Percentiles rank a stretch among this genome's conserved stretches.
Conservation (phyloP, 768 basidiomycete genomes). For the Rhodotorula sphaerocarpa region DNA sequence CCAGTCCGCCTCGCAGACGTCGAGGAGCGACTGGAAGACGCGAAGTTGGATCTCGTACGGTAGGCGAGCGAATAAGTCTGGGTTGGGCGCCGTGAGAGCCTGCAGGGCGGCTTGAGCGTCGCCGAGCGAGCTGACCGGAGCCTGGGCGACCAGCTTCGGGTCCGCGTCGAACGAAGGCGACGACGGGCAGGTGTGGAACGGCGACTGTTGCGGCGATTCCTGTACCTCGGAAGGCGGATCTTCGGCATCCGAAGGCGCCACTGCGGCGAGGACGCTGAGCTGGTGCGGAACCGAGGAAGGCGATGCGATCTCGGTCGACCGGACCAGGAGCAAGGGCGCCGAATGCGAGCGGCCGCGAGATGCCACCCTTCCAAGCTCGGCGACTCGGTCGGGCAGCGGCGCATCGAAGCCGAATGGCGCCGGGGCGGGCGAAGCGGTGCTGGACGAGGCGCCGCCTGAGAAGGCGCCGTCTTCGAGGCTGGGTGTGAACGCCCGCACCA, state of each 20-base stretch:
- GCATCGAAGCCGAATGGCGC: no score
- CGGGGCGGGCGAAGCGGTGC: background rate
- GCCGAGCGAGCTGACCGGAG: background rate
- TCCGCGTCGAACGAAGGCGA: background rate
- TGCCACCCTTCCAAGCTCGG: background rate
- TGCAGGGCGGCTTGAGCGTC: background rate
- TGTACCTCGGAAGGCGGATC: background rate
- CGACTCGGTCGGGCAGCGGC: no score
- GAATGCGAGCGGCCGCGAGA: slow-evolving; percentile 5
- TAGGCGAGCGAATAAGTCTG: slow-evolving; percentile 27
- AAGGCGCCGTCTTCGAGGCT: background rate
- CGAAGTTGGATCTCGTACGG: slow-evolving; percentile 37
- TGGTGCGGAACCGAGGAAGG: no score
- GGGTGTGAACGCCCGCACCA: background rate
- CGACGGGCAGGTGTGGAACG: background rate
- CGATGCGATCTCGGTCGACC: background rate
- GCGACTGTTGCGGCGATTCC: background rate
- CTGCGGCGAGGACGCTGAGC: no score
- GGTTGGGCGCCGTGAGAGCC: background rate
- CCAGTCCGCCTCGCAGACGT: slow-evolving; percentile 28
- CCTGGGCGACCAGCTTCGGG: no score
- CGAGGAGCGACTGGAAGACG: slow-evolving; percentile 30
- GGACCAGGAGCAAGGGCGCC: slow-evolving; percentile 1
- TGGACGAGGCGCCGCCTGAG: background rate
- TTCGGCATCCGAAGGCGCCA: no score